These are phyloP conservation scores for Cucumis cinereus DNA, from an alignment of 306 rosid genomes.

Conservation along the genomic window DNA sequence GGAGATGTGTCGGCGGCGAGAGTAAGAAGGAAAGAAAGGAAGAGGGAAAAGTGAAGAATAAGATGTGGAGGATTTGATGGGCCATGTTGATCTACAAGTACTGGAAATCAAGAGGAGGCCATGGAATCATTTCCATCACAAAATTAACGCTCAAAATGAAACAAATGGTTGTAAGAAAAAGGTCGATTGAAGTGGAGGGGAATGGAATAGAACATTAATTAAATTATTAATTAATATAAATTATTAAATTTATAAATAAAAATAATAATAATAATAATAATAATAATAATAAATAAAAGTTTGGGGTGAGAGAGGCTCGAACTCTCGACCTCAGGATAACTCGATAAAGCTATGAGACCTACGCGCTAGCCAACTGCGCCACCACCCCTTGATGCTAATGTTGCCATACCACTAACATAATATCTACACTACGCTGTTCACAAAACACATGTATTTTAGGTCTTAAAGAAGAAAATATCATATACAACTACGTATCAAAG, in stretches of 20 bases:
- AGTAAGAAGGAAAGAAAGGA: background rate
- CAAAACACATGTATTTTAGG: too few species aligned
- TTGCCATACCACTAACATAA: too few species aligned
- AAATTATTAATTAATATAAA: background rate
- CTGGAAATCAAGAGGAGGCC: background rate
- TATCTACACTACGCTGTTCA: too few species aligned
- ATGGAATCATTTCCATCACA: background rate
- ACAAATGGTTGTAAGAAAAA: background rate
- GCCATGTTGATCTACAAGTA: background rate
- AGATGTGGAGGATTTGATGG: background rate
- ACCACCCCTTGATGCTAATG: background rate
- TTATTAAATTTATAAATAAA: background rate
- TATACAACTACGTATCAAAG: too few species aligned
- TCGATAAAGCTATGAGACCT: background rate
- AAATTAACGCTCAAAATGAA: background rate
- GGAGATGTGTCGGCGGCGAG: background rate
- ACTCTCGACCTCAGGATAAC: background rate
- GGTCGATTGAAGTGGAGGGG: background rate
- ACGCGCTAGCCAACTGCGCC: slow-evolving; percentile 8
- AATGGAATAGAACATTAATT: too few species aligned
- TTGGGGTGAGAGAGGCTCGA: slow-evolving; percentile 4
- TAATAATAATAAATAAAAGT: too few species aligned
- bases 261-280: too few species aligned
- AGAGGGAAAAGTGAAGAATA: background rate
- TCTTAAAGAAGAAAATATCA: too few species aligned